phyloP scores from a whole-genome alignment of 495 filamentous ascomycete species.

The Lophiostoma macrostomum region DNA sequence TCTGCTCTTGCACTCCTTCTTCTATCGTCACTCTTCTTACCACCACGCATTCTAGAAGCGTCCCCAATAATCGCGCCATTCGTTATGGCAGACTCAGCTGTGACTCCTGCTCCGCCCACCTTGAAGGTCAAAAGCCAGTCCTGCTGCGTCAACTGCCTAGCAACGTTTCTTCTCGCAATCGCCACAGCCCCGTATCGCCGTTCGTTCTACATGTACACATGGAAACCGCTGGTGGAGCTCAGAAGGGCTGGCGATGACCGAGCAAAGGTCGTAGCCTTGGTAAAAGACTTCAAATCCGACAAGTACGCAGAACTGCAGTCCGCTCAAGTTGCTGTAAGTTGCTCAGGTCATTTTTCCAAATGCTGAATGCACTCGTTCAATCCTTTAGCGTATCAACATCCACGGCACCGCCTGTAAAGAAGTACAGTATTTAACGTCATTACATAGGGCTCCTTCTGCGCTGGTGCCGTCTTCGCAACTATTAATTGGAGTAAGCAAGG shows the following conservation, averaged over 20 bases:
- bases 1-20: too few relatives aligned
- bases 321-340: constrained; percentile 28
- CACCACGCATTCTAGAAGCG: too few relatives aligned
- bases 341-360: neutral
- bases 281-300: constrained; percentile 18
- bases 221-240: constrained; percentile 22
- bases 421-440: neutral
- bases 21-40: too few relatives aligned
- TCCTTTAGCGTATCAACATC: neutral
- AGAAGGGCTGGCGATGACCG: constrained; percentile 8
- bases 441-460: constrained; percentile 24
- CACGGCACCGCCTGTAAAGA: too few relatives aligned
- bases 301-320: constrained; percentile 31
- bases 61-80: too few relatives aligned
- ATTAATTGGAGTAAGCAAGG: constrained; percentile 16
- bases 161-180: constrained; percentile 6
- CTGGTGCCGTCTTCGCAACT: constrained; percentile 20
- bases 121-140: too few relatives aligned
- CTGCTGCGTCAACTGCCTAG: too few relatives aligned
- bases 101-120: too few relatives aligned
- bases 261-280: neutral
- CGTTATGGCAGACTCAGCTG: too few relatives aligned
- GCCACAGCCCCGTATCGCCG: constrained; percentile 27
- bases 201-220: constrained; percentile 31
- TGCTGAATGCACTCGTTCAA: neutral